Evolutionary conservation across 2,329 filamentous ascomycete genomes (phyloP).

Genomic region (Verticillium tricorpus): DNA sequence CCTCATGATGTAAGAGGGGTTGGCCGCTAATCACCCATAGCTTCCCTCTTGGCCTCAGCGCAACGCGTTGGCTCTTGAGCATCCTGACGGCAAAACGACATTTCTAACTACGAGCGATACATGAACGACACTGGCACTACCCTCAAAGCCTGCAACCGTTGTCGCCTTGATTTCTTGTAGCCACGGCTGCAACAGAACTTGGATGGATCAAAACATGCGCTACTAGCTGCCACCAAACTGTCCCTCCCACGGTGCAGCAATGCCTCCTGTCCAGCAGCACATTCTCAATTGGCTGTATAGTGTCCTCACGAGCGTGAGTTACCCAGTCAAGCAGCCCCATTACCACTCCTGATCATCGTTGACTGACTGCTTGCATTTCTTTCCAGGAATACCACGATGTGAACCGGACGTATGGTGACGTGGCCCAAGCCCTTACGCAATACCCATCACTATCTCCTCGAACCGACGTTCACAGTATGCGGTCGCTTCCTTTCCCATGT

Average conservation of each 20-base stretch:
- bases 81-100: background rate
- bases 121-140: background rate
- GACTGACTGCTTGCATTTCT: slow-evolving; percentile 3
- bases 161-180: background rate
- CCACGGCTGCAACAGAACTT: background rate
- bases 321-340: background rate
- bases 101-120: background rate
- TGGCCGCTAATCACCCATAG: background rate
- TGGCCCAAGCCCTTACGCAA: slow-evolving; percentile 74
- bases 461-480: slow-evolving; percentile 91
- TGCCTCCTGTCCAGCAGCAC: slow-evolving; percentile 70
- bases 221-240: background rate
- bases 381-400: slow-evolving; percentile 86
- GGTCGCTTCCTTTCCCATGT: slow-evolving; percentile 5
- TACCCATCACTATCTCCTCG: slow-evolving; percentile 77
- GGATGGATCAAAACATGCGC: background rate
- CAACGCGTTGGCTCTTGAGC: background rate
- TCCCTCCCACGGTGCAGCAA: background rate
- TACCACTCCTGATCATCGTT: background rate
- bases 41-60: background rate
- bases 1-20: background rate
- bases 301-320: slow-evolving; percentile 69
- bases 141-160: too few relatives aligned
- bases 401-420: slow-evolving; percentile 87
- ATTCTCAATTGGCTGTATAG: slow-evolving; percentile 95